phyloP scores from a whole-genome alignment of 495 filamentous ascomycete species.

The Barbatosphaeria neglecta region DNA sequence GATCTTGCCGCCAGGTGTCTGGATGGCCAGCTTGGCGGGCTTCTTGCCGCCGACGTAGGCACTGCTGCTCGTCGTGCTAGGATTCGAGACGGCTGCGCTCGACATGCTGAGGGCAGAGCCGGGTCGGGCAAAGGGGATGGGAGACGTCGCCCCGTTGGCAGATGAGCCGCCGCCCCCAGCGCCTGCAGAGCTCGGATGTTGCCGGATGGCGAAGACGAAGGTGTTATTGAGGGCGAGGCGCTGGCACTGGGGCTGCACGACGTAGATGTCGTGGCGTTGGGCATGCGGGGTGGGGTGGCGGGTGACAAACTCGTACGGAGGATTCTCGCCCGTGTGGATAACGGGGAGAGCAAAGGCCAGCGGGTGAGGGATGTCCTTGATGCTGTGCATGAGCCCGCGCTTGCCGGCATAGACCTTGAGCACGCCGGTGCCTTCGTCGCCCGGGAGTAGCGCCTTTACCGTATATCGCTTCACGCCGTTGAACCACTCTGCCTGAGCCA shows the following conservation, averaged over 20 bases:
- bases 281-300: conserved; percentile 96
- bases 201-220: conserved; percentile 90
- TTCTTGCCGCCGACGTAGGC: conserved; percentile 46
- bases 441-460: conserved; percentile 80
- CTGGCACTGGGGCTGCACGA: conserved; percentile 86
- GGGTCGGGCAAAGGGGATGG: conserved; percentile 61
- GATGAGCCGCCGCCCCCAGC: conserved; percentile 20
- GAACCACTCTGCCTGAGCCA: conserved; percentile 88
- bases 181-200: conserved; percentile 63
- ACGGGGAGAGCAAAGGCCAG: conserved; percentile 87
- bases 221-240: conserved; percentile 86
- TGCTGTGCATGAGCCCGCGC: conserved; percentile 88
- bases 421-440: conserved; percentile 76
- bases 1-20: conserved; percentile 92
- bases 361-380: conserved; percentile 86
- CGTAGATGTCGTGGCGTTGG: conserved; percentile 90
- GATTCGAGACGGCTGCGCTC: conserved; percentile 46
- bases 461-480: conserved; percentile 79
- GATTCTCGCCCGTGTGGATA: conserved; percentile 80
- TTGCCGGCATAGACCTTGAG: conserved; percentile 91
- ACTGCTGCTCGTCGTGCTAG: conserved; percentile 31
- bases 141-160: conserved; percentile 46
- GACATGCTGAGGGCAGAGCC: conserved; percentile 74
- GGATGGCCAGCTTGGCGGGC: conserved; percentile 90
- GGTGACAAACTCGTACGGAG: conserved; percentile 81